Conservation (phyloP, 352 stramenopile species). For the Aphanomyces invadans region DNA sequence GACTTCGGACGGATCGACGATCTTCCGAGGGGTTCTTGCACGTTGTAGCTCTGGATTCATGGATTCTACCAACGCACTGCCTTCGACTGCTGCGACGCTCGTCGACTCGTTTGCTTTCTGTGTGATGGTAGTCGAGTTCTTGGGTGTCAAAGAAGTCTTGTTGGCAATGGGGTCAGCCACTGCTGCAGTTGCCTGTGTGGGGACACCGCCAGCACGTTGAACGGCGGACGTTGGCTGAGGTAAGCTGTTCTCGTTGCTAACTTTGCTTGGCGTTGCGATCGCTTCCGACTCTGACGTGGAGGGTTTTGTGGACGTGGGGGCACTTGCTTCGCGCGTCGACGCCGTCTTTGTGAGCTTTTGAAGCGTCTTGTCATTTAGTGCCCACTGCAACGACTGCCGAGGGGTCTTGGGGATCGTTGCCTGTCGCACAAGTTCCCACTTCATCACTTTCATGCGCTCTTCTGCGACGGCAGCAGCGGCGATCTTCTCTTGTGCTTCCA, state of each 20-base stretch:
- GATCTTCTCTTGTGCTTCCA: conserved; percentile 43
- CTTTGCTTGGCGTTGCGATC: background rate
- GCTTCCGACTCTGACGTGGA: background rate
- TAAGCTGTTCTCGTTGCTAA: background rate
- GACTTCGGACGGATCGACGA: background rate
- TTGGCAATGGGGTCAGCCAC: background rate
- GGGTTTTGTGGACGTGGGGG: background rate
- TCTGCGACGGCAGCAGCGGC: conserved; percentile 36
- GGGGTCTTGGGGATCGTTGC: conserved; percentile 28
- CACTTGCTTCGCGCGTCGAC: background rate
- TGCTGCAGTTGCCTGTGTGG: too few species aligned
- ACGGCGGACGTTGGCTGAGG: background rate
- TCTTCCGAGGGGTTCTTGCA: background rate
- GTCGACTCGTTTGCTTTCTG: background rate
- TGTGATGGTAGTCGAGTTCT: too few species aligned
- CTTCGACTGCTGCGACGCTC: background rate
- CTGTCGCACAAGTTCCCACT: conserved; percentile 65
- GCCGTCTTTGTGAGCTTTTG: background rate
- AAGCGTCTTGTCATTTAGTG: background rate
- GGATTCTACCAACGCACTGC: too few species aligned
- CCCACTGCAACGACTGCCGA: conserved; percentile 12
- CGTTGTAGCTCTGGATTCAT: background rate
- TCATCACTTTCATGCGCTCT: conserved; percentile 59
- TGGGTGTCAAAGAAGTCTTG: too few species aligned
- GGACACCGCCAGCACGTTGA: background rate